phyloP scores from a whole-genome alignment of 2,329 filamentous ascomycete genomes.

The Sphaerulina populicola region DNA sequence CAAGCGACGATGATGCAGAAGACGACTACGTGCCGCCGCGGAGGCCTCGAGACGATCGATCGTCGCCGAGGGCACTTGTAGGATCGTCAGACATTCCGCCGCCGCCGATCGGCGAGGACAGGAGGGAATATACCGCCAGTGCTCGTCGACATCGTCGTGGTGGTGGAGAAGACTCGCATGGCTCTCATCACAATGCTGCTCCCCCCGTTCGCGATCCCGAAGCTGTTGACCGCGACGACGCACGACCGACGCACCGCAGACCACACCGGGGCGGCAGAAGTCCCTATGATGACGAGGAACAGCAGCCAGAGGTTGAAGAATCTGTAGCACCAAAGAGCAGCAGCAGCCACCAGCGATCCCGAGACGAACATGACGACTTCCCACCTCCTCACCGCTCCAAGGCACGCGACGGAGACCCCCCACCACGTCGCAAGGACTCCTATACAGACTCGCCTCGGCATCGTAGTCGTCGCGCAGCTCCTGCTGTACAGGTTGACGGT shows the following conservation, averaged over 20 bases:
- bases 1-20: constrained; percentile 21
- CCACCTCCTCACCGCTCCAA: constrained; percentile 13
- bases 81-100: constrained; percentile 17
- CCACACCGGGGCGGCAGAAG: constrained; percentile 9
- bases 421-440: constrained; percentile 15
- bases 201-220: constrained; percentile 9
- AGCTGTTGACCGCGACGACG: constrained; percentile 3
- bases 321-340: constrained; percentile 9
- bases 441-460: constrained; percentile 17
- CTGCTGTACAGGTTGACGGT: constrained; percentile 14
- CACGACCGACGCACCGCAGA: neutral
- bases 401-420: constrained; percentile 13
- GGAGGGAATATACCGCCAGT: constrained; percentile 10
- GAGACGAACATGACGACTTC: constrained; percentile 12
- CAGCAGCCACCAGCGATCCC: neutral
- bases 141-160: constrained; percentile 6
- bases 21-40: constrained; percentile 19
- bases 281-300: constrained; percentile 8
- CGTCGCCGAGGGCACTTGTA: constrained; percentile 8
- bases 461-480: constrained; percentile 8
- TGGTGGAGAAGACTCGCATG: constrained; percentile 1
- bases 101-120: constrained; percentile 21
- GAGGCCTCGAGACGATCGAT: constrained; percentile 10
- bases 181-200: constrained; percentile 11
- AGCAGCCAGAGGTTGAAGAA: constrained; percentile 4